These are phyloP conservation scores for Mycocentrospora acerina DNA, from an alignment of 2,329 filamentous ascomycete genomes.

Conservation along the genomic window DNA sequence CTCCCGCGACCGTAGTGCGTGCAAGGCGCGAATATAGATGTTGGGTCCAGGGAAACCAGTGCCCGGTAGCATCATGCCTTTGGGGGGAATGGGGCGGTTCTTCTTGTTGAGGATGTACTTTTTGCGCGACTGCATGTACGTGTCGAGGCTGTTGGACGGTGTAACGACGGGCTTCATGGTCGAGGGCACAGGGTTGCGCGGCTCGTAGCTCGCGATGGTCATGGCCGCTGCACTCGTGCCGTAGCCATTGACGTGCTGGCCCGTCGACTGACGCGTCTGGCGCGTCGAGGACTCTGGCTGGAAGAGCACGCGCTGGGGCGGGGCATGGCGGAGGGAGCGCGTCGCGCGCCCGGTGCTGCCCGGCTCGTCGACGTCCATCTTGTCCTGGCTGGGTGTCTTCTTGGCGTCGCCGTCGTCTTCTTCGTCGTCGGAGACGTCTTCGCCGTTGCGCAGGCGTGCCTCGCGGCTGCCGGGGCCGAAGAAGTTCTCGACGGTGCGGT, in stretches of 20 bases:
- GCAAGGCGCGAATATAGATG: constrained; percentile 86
- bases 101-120: constrained; percentile 51
- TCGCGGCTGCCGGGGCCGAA: constrained; percentile 52
- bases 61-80: constrained; percentile 62
- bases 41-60: constrained; percentile 75
- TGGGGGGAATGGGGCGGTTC: constrained; percentile 41
- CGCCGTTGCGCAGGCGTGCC: constrained; percentile 52
- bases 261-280: constrained; percentile 58
- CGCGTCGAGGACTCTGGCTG: constrained; percentile 75
- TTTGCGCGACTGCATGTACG: constrained; percentile 63
- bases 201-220: constrained; percentile 69
- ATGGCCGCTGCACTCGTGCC: constrained; percentile 49
- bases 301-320: constrained; percentile 80
- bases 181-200: constrained; percentile 61
- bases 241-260: constrained; percentile 45
- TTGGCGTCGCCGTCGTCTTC: constrained; percentile 45
- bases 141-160: constrained; percentile 70
- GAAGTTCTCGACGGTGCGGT: constrained; percentile 77
- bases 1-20: constrained; percentile 78
- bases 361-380: constrained; percentile 53
- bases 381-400: constrained; percentile 55
- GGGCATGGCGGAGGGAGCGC: constrained; percentile 70
- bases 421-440: constrained; percentile 55
- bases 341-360: constrained; percentile 45
- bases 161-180: constrained; percentile 73